Conservation (phyloP, 2,329 filamentous ascomycete species). For the Hirsutella minnesotensis region DNA sequence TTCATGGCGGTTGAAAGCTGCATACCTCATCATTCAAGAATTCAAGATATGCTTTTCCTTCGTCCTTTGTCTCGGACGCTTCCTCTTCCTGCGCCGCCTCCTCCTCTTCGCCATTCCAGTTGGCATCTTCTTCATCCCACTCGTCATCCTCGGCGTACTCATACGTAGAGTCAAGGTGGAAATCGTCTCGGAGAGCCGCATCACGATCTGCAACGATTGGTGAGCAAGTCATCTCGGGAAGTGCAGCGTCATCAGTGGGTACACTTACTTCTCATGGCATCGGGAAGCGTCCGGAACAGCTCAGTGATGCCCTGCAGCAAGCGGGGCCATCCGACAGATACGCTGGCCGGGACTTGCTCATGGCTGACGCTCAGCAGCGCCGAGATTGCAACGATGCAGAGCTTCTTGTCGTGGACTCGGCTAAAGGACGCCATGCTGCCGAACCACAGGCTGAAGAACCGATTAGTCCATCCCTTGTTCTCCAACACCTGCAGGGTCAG, state of each 20-base stretch:
- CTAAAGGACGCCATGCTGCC: slow-evolving; percentile 88
- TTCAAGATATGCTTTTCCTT: slow-evolving; percentile 88
- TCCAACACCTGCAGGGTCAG: slow-evolving; percentile 83
- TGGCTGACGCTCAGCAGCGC: slow-evolving; percentile 68
- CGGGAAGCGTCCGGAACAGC: slow-evolving; percentile 83
- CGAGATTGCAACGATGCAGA: slow-evolving; percentile 89
- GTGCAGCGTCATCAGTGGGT: too few species aligned
- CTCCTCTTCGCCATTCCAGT: slow-evolving; percentile 69
- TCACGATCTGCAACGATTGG: slow-evolving; percentile 55
- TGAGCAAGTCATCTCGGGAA: slow-evolving; percentile 11
- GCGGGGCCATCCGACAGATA: slow-evolving; percentile 90
- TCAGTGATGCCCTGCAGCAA: slow-evolving; percentile 78
- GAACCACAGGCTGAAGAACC: slow-evolving; percentile 98
- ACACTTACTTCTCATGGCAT: slow-evolving; percentile 67
- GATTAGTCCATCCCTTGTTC: slow-evolving; percentile 87
- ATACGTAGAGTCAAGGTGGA: slow-evolving; percentile 53
- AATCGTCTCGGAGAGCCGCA: slow-evolving; percentile 83
- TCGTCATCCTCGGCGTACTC: slow-evolving; percentile 66
- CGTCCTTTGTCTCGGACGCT: slow-evolving; percentile 61
- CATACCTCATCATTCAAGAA: slow-evolving; percentile 84
- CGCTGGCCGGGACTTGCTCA: slow-evolving; percentile 78
- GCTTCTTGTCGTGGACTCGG: slow-evolving; percentile 95
- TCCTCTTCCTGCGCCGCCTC: slow-evolving; percentile 54
- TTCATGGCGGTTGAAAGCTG: neutral
- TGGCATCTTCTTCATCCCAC: slow-evolving; percentile 69